These are phyloP conservation scores for Juglanconis oblonga DNA, from an alignment of 2,329 filamentous ascomycete species.

Conservation along the genomic window DNA sequence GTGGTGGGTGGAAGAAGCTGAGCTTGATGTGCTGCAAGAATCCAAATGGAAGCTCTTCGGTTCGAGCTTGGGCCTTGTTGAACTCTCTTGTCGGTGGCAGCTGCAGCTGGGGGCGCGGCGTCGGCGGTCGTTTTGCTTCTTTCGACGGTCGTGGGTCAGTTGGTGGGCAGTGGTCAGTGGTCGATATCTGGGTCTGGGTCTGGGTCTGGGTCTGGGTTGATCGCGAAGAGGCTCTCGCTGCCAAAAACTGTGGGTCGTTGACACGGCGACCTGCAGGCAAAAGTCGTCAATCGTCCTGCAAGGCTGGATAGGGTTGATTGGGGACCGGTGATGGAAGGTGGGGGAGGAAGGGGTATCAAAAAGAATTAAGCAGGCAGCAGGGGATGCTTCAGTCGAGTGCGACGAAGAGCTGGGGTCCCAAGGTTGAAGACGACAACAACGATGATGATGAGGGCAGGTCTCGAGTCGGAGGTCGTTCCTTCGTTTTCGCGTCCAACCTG, in stretches of 20 bases:
- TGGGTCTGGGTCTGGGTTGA: background rate
- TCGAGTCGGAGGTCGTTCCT: background rate
- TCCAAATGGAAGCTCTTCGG: background rate
- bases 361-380: background rate
- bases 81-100: background rate
- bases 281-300: background rate
- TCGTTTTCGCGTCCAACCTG: slow-evolving; percentile 2
- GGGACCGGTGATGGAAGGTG: background rate
- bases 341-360: background rate
- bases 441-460: background rate
- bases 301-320: background rate
- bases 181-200: background rate
- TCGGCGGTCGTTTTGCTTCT: background rate
- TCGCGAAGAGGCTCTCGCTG: background rate
- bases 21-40: slow-evolving; percentile 1
- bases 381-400: background rate
- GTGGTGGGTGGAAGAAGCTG: background rate
- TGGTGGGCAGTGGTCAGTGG: background rate
- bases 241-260: background rate
- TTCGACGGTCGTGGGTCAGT: background rate
- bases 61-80: slow-evolving; percentile 10
- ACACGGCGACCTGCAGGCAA: background rate
- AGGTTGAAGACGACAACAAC: background rate
- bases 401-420: background rate
- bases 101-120: background rate